A percentile compares a stretch with the other conserved stretches of the same genome.
These are phyloP conservation scores for Mentha longifolia DNA, from an alignment of 257 asterid species.

Conservation along the genomic window DNA sequence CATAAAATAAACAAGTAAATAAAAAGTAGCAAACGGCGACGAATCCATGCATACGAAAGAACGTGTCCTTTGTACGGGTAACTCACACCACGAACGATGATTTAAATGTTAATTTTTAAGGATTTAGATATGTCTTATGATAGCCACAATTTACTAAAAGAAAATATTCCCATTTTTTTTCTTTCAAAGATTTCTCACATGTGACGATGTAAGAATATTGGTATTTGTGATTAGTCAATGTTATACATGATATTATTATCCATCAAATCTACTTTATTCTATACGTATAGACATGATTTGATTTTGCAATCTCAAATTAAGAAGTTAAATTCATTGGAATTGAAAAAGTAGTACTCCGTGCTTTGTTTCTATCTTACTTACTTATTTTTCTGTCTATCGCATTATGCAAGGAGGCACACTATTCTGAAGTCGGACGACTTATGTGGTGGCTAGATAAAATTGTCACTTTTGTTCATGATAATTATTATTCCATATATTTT, in stretches of 20 bases:
- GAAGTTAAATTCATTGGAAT: neutral
- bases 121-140: constrained; percentile 27
- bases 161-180: constrained; percentile 14
- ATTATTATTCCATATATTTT: no score
- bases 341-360: neutral
- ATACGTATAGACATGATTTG: constrained; percentile 3
- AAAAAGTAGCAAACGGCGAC: constrained; percentile 45
- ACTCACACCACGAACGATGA: constrained; percentile 3
- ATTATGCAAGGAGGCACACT: no score
- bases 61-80: constrained; percentile 47
- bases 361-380: neutral
- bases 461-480: no score
- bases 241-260: constrained; percentile 12
- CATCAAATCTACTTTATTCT: constrained; percentile 26
- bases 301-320: neutral
- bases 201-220: constrained; percentile 29
- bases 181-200: neutral
- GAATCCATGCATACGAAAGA: constrained; percentile 71
- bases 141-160: neutral
- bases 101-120: constrained; percentile 26
- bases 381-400: no score
- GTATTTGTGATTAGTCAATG: constrained; percentile 28
- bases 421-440: no score
- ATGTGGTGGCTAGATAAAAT: no score
- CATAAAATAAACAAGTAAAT: constrained; percentile 11